Base-by-base conservation (phyloP, 164 flowering plant species). In the Pachysandra terminalis region DNA sequence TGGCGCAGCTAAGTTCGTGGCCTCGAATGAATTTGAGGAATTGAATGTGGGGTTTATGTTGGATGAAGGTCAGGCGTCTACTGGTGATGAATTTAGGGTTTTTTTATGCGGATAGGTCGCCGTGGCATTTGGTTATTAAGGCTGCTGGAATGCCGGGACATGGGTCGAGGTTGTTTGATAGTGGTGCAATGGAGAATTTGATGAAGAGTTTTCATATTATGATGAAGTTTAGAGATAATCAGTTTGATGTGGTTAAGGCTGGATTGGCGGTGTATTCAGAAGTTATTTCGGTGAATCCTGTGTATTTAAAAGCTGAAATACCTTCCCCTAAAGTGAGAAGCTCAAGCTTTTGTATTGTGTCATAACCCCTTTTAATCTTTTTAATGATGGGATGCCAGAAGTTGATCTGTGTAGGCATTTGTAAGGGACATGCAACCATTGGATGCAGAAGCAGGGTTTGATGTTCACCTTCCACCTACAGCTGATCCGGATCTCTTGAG, bases 361-460 rank as follows among this genome's bases (percentile, higher is more conserved):
- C n/a, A n/a, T 41, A 0, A 8, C 7, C 48, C 49, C 64, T 56
- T 68, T 28, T 22, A 25, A 52, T 32, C 9, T 2, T 48, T 48
- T 13, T 52, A 55, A 27, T 14, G 59, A 8, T 21, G 23, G 26
- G n/a, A 49, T 19, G 35, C 62, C 70, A 40, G 54, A 32, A 62
- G 21, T 15, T 49, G 61, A 48, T 25, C 25, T 66, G 21, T 71
- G 57, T 71, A 91, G 97, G 97, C 96, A 25, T 95, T 85, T 87
- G 91, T 84, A 60, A 95, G 87, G 99, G 92, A 95, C 61, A 70
- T 95, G 96, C 99, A 95, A 73, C 97, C 97, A 56, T 95, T 97
- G 9, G 97, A 89, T 74, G 97, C 96, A 5, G 97, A 95, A 71
- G 97, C 93, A 7, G 99, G 99, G 23, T 92, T 83, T 67, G 90